These are phyloP conservation scores for Bocquillonia castaneifolia DNA, from an alignment of 441 rosid species.

Conservation along the genomic window DNA sequence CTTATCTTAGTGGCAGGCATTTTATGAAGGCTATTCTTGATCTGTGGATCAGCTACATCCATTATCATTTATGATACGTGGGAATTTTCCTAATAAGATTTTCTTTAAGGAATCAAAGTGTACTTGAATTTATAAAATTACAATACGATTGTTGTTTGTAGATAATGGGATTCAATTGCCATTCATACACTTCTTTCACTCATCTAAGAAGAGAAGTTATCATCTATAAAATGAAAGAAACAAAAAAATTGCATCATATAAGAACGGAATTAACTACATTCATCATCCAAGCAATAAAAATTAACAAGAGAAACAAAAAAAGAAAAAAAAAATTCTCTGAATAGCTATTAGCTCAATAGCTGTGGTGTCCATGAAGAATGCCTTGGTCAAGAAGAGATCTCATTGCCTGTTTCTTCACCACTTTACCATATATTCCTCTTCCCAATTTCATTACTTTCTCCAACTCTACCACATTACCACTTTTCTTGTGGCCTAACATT, in stretches of 20 bases:
- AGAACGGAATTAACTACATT: neutral
- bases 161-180: too few relatives aligned
- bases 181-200: neutral
- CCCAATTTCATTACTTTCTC: constrained; percentile 51
- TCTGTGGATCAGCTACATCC: too few relatives aligned
- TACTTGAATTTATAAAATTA: too few relatives aligned
- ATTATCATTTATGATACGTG: too few relatives aligned
- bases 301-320: too few relatives aligned
- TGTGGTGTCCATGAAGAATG: constrained; percentile 9
- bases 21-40: too few relatives aligned
- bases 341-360: constrained; percentile 26
- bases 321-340: neutral
- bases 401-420: constrained; percentile 64
- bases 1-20: too few relatives aligned
- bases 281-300: neutral
- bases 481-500: constrained; percentile 40
- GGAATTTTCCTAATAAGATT: too few relatives aligned
- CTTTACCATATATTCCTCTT: constrained; percentile 67
- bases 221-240: too few relatives aligned
- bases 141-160: too few relatives aligned
- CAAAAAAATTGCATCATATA: too few relatives aligned
- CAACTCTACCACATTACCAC: constrained; percentile 37
- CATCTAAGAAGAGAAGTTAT: neutral
- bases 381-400: constrained; percentile 45
- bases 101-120: too few relatives aligned